Evolutionary conservation across 139 green algal species (phyloP), one percentile per base, ranked within the genome.

Genomic region (Tetraselmis striata): DNA sequence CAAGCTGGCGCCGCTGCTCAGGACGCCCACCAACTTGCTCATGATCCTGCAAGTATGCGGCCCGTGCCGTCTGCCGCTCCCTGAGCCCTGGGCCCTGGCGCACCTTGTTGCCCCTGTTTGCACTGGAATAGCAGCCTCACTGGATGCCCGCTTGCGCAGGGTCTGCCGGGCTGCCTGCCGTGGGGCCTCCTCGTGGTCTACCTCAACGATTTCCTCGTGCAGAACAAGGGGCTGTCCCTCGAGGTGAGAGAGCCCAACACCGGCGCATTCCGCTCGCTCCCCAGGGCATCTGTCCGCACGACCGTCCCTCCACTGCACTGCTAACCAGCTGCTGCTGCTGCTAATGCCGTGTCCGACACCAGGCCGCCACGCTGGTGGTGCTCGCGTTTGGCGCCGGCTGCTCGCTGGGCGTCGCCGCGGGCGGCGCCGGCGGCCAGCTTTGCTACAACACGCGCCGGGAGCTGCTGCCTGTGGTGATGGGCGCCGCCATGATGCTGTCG

Each of bases 171-270:
- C 1, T 93, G 87, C 81, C 77, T 97, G 78, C 92, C 94, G 1
- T 97, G 94, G 93, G 92, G 93, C 28, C 86, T 97, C 75, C 83
- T 96, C 30, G 79, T 94, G 27, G 92, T 88, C 2, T 97, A 92
- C 88, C 81, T 97, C 31, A 96, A 94, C 77, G 94, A 97, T 86
- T 97, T 92, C 88, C 87, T 98, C 29, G 30, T 75, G 0, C 83
- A 90, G 59, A 32, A 93, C 28, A 90, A 90, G 79, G 83, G 87
- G 0, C 32, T 92, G 18, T 78, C 67, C 58, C 32, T 82, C 1
- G 1, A 77, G 32, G 45, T 67, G 5, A n/a, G n/a, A n/a, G n/a
- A n/a, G n/a, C n/a, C n/a, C n/a, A n/a, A n/a, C n/a, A n/a, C n/a
- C n/a, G n/a, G n/a, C n/a, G n/a, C n/a, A n/a, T n/a, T n/a, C n/a